Evolutionary conservation across 345 rosid genomes (phyloP).

Genomic region (Citrus sinensis): DNA sequence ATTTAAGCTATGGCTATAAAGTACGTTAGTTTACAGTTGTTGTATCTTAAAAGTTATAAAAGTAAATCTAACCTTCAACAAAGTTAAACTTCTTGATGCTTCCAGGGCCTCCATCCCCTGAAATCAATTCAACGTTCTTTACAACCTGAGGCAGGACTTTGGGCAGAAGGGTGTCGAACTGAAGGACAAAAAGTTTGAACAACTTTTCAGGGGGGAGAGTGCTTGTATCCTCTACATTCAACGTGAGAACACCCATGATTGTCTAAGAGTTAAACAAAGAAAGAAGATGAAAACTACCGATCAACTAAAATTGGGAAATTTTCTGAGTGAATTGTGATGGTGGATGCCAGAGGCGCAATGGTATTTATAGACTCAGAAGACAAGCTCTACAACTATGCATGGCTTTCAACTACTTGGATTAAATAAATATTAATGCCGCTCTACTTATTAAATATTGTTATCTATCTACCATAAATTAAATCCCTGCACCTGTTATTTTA

Average conservation of each 20-base stretch:
- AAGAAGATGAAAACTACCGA: not conserved
- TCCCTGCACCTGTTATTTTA: too few relatives aligned
- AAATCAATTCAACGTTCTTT: constrained; percentile 22
- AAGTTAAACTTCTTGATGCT: constrained; percentile 29
- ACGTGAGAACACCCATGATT: constrained; percentile 26
- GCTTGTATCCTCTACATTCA: constrained; percentile 18
- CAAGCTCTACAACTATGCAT: not conserved
- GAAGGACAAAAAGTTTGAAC: constrained; percentile 33
- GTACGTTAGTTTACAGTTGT: too few relatives aligned
- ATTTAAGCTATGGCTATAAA: too few relatives aligned
- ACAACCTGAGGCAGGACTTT: constrained; percentile 34
- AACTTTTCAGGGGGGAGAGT: constrained; percentile 26
- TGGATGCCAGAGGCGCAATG: not conserved
- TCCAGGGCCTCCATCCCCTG: constrained; percentile 45
- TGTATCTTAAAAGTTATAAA: not conserved
- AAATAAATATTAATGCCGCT: too few relatives aligned
- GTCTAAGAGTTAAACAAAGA: not conserved
- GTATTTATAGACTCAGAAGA: not conserved
- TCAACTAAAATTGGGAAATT: not conserved
- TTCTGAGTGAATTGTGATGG: not conserved
- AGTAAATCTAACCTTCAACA: constrained; percentile 14
- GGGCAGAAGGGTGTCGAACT: constrained; percentile 26
- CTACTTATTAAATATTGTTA: too few relatives aligned
- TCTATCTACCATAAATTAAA: too few relatives aligned
- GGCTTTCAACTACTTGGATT: not conserved